Evolutionary conservation across 306 rosid species (phyloP), one percentile per base, ranked within the genome.

Genomic region (Hippophae gyantsensis): DNA sequence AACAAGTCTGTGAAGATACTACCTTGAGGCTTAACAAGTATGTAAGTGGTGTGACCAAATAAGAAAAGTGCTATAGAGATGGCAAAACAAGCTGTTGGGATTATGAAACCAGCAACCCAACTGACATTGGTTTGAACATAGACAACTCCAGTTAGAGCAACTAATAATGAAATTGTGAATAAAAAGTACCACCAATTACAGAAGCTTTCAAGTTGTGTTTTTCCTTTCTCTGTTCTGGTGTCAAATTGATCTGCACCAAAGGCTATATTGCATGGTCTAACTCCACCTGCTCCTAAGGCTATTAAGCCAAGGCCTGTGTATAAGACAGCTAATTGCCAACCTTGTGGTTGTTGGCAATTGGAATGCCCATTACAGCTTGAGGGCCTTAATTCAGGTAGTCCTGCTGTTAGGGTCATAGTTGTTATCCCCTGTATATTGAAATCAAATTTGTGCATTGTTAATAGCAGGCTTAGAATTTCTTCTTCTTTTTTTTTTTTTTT

Each of bases 141-240:
- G 69, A 90, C 85, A 43, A 87, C 89, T 10, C 18, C 77, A 5
- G 85, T 79, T 70, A 90, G 90, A 23, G 89, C 90, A 14, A 87
- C 23, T 46, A 84, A 50, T 5, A 87, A 82, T 26, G 95, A 86
- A 56, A 80, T n/a, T 43, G 87, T 84, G 63, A 90, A 84, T 46
- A 80, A 59, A 75, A 90, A 79, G 71, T 90, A 90, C 97, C 97
- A 86, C 94, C 94, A 84, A 44, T 86, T 84, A 76, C 82, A 90
- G 75, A 90, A 90, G 67, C 94, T 82, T 71, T 79, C 79, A 1
- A 90, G 60, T 67, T 82, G 90, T 13, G 57, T 69, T 57, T 48
- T 87, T 1, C 97, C 97, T 62, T 79, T 79, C 8, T 70, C 69
- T n/a, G 87, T 90, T 2, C 13, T 74, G 11, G 82, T 61, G 65